Evolutionary conservation across 441 rosid species (phyloP).

Genomic region (Pelargonium exstipulatum): DNA sequence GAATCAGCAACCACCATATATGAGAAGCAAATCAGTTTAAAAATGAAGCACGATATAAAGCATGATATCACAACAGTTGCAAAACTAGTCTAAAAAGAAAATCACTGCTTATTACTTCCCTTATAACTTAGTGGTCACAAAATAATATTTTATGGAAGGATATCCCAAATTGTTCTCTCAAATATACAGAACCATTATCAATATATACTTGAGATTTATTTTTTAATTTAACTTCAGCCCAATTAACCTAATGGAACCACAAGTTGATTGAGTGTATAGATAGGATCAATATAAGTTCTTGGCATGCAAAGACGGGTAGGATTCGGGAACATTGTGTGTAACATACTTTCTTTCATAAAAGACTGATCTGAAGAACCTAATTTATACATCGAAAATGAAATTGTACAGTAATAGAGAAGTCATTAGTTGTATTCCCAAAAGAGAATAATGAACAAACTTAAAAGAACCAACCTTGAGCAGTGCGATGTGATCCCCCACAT

Average conservation of each 20-base stretch:
- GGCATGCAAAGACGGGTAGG: not conserved
- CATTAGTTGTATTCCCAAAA: not conserved
- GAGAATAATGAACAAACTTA: not conserved
- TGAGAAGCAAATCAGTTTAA: not conserved
- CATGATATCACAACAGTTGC: not conserved
- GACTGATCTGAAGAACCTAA: not conserved
- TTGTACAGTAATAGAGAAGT: not conserved
- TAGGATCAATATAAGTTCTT: not conserved
- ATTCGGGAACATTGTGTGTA: not conserved
- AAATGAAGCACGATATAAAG: not conserved
- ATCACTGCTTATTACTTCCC: not conserved
- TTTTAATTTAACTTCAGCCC: not conserved
- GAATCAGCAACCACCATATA: constrained; percentile 1
- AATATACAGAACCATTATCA: too few relatives aligned
- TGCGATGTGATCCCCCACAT: constrained; percentile 93
- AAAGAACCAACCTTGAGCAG: constrained; percentile 66
- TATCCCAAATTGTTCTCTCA: too few relatives aligned
- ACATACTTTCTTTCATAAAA: not conserved
- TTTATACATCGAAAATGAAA: too few relatives aligned
- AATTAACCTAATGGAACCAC: not conserved
- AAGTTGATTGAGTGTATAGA: not conserved
- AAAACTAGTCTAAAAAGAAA: constrained; percentile 1
- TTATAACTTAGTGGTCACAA: not conserved
- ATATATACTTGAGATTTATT: too few relatives aligned
- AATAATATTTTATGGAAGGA: too few relatives aligned